Percentiles rank a stretch among this genome's conserved stretches.
Evolutionary conservation across 768 basidiomycete species (phyloP).

Genomic region (Naematelia encephala): DNA sequence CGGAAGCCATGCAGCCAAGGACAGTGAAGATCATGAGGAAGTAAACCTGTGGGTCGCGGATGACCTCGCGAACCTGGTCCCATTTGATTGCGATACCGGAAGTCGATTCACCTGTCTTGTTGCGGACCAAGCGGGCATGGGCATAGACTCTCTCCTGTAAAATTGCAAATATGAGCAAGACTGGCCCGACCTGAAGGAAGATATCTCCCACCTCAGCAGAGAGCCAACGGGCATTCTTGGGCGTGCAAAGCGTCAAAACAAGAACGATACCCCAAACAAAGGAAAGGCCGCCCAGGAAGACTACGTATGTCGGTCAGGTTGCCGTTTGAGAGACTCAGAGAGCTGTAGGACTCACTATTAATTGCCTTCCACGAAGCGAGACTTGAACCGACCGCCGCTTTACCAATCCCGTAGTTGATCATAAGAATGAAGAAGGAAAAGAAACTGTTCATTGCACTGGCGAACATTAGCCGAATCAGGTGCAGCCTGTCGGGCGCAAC

Average conservation of each 20-base stretch:
- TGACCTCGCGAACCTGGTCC: slow-evolving; percentile 11
- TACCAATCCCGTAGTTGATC: slow-evolving; percentile 22
- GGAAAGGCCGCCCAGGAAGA: slow-evolving; percentile 21
- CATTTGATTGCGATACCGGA: slow-evolving; percentile 18
- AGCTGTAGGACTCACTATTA: slow-evolving; percentile 10
- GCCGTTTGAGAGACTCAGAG: too few relatives aligned
- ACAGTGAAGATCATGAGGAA: slow-evolving; percentile 15
- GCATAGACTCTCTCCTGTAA: slow-evolving; percentile 13
- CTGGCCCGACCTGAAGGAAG: too few relatives aligned
- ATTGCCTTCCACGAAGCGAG: slow-evolving; percentile 18
- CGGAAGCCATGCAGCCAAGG: slow-evolving; percentile 10
- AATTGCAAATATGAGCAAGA: too few relatives aligned
- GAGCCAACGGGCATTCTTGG: slow-evolving; percentile 16
- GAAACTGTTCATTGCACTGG: slow-evolving; percentile 26
- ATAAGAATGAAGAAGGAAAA: slow-evolving; percentile 25
- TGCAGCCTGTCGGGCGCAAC: neutral
- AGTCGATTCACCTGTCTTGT: slow-evolving; percentile 17
- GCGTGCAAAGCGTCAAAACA: slow-evolving; percentile 3
- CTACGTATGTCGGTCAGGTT: slow-evolving; percentile 1
- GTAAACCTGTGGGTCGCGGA: slow-evolving; percentile 17
- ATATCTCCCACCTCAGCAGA: slow-evolving; percentile 12
- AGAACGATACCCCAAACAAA: slow-evolving; percentile 20
- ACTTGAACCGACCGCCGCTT: slow-evolving; percentile 10
- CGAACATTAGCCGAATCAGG: neutral
- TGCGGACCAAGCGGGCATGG: slow-evolving; percentile 18